Base-by-base conservation (phyloP, 169 alveolate species). In the Plasmodium gonderi region DNA sequence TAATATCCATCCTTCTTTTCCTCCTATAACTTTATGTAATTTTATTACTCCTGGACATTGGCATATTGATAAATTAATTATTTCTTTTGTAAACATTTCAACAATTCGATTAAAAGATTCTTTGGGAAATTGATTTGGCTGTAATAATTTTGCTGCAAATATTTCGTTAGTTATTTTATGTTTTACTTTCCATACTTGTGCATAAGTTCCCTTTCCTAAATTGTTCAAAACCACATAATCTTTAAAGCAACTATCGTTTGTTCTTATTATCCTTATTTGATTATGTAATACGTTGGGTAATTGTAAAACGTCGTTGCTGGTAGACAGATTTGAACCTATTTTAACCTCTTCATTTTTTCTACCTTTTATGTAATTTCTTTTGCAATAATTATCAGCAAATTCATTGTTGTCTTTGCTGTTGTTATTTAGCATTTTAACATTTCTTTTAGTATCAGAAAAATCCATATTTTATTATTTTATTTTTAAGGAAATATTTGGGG, bases 31-130 rank as follows among this genome's bases (percentile, higher is more conserved):
- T 60, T 95, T 95, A 23, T 94, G 96, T 31, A 96, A 75, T 64
- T 92, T 91, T 11, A 96, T 97, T 4, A 95, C 97, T 2, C 98
- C 98, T 11, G 97, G 98, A 79, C 98, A 96, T 83, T 96, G 98
- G 54, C 97, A 94, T 20, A 79, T 60, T 29, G 97, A 95, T 42
- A 96, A 85, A 69, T 95, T 95, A 76, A 91, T 90, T 44, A 96
- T 96, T 89, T 96, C 98, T 49, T 95, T 94, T 31, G 91, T 92
- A 78, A 96, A 95, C 97, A 96, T 95, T 67, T 95, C 95, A 11
- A 93, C 94, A 60, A 96, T 96, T 79, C 97, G 90, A 31, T 91
- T 95, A 17, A 91, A 91, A 17, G 97, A 95, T 51, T 95, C 97
- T 31, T 68, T 75, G 0, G 98, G 95, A 33, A 95, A 96, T 23